Evolutionary conservation across 306 rosid species (phyloP), one percentile per base, ranked within the genome.

Genomic region (Quillaja saponaria): DNA sequence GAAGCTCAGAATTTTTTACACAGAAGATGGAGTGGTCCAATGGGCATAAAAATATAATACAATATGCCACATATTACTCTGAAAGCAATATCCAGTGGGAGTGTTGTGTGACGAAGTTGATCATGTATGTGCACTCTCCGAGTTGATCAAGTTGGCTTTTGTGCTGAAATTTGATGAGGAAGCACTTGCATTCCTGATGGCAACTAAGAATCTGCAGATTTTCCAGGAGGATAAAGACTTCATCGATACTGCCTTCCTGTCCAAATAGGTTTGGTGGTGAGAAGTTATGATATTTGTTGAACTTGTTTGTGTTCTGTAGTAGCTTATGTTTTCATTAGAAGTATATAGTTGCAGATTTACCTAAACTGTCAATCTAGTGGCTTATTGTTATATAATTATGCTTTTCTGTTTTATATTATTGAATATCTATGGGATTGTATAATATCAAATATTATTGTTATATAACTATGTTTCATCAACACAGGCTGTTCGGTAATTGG

Each of bases 191-290:
- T 82, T 82, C 59, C 66, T 80, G 6, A 80, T 90, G 95, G 84
- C 80, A 69, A 82, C 87, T 57, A 84, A 71, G 68, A 81, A 86
- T 63, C 52, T 90, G 78, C 84, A 78, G 61, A 73, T 79, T 45
- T 81, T 83, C 71, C 2, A 20, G 38, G 94, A 85, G 75, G 97
- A 90, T 61, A 85, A 76, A 28, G 66, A 73, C n/a, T 86, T 89
- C 68, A 74, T 86, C 59, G 49, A 67, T 8, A 56, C 74, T 39
- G 54, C 72, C 13, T 82, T 86, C 64, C 80, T 67, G 4, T 66
- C 72, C 49, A 17, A 15, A 10, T 64, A 76, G 71, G 65, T 34
- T n/a, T 60, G 55, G 20, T 58, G 40, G 40, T 37, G 6, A 5
- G 40, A 37, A 37, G 7, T 5, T 37, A 5, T 37, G 40, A 37